Conservation (phyloP, 2,329 filamentous ascomycete genomes). For the Scortechinia acanthostroma region DNA sequence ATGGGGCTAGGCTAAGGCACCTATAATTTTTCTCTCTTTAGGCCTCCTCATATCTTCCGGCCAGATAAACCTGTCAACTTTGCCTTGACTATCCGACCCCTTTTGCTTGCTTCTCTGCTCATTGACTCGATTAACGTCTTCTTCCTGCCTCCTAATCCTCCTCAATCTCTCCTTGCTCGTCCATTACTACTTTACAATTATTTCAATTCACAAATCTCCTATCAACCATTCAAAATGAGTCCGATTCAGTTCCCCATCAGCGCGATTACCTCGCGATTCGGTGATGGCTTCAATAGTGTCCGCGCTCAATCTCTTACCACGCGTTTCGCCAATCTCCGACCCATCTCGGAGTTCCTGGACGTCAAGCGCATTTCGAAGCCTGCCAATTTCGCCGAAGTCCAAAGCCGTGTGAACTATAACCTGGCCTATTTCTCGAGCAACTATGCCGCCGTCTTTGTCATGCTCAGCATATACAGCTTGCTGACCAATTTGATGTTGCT, state of each 20-base stretch:
- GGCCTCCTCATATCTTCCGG: too few species aligned
- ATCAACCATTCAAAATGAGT: too few species aligned
- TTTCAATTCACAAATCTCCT: too few species aligned
- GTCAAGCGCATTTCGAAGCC: constrained; percentile 94
- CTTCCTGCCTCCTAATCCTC: too few species aligned
- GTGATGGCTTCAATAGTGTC: constrained; percentile 80
- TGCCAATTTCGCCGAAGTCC: constrained; percentile 79
- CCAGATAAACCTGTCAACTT: too few species aligned
- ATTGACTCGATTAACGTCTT: too few species aligned
- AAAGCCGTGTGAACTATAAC: constrained; percentile 95
- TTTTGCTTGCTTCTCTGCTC: too few species aligned
- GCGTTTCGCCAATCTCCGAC: constrained; percentile 86
- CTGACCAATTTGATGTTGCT: constrained; percentile 80
- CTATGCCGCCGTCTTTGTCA: constrained; percentile 86
- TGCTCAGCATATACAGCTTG: constrained; percentile 92
- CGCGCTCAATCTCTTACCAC: constrained; percentile 71
- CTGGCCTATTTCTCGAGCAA: constrained; percentile 96
- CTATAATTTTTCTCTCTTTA: too few species aligned
- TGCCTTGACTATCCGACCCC: too few species aligned
- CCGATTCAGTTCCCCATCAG: constrained; percentile 87
- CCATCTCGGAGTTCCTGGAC: constrained; percentile 88
- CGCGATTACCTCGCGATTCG: constrained; percentile 82
- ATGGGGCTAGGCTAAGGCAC: too few species aligned
- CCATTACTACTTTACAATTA: too few species aligned
- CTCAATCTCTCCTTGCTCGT: too few species aligned